Base-by-base conservation (phyloP, 2,329 filamentous ascomycete genomes). In the Fusarium gaditjirri region DNA sequence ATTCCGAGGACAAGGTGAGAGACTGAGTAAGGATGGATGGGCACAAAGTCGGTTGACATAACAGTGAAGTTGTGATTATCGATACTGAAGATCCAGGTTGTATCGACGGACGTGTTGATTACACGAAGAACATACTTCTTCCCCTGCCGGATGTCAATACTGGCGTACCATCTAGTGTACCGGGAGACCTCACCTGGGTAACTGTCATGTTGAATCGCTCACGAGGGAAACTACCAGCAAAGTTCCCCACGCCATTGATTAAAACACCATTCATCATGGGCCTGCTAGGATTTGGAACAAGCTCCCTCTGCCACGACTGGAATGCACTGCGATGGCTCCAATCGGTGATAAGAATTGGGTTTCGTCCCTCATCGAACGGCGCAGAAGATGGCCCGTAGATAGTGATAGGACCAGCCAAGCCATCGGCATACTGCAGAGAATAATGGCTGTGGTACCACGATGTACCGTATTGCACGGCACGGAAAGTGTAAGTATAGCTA, bases 371-470 rank as follows among this genome's bases (percentile, higher is more conserved):
- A 12, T 65, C 41, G 9, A 62, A 65, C 2, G 29, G 10, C 1
- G 47, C 62, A 42, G 60, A 65, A 0, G 70, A 72, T 1, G 70
- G 70, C 9, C 70, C 70, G 16, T 66, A 55, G 3, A 72, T 70
- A 10, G 72, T 65, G n/a, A 73, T 55, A 1, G 71, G 71, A 4
- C 72, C 72, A 17, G 67, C 65, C 46, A 74, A 54, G n/a, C 72
- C 72, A 42, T 74, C 57, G 17, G 64, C 72, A 27, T 72, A 72
- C 55, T 74, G 72, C 33, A 74, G 55, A 17, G 43, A 70, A 44
- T 73, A 73, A 41, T 74, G 71, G 19, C 70, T 73, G 29, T 74
- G 70, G 19, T 73, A 73, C 70, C 71, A 74, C 2, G 71, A 65
- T 3, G 46, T 61, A 41, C 70, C 70, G 38, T 73, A 73, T 31